Evolutionary conservation across 495 filamentous ascomycete species (phyloP).

Genomic region (Amniculicola lignicola): DNA sequence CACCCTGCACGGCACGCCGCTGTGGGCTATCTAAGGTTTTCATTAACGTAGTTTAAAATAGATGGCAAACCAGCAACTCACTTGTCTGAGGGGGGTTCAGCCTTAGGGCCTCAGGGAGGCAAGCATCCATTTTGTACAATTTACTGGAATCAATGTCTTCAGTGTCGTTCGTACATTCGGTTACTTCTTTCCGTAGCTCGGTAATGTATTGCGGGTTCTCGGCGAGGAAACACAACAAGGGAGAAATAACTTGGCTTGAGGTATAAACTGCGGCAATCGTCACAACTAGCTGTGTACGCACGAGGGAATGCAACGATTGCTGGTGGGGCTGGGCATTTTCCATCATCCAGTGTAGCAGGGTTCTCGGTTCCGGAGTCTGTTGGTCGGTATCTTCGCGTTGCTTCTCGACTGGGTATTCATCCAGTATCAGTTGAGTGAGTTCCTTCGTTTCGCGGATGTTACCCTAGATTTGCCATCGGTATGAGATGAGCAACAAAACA

Average conservation of each 20-base stretch:
- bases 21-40: constrained; percentile 6
- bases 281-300: background rate
- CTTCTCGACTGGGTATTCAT: background rate
- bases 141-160: background rate
- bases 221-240: background rate
- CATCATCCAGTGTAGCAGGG: background rate
- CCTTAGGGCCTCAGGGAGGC: background rate
- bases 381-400: background rate
- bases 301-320: background rate
- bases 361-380: background rate
- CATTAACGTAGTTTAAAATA: background rate
- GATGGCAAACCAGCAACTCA: background rate
- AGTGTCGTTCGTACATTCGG: background rate
- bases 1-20: constrained; percentile 9
- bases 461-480: background rate
- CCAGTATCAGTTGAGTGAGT: background rate
- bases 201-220: background rate
- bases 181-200: background rate
- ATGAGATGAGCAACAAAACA: background rate
- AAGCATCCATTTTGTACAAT: background rate
- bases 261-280: constrained; percentile 1
- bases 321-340: background rate
- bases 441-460: background rate
- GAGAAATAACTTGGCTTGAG: background rate
- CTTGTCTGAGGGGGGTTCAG: background rate